Evolutionary conservation across 257 asterid genomes (phyloP).

Genomic region (Gardenia jasminoides): DNA sequence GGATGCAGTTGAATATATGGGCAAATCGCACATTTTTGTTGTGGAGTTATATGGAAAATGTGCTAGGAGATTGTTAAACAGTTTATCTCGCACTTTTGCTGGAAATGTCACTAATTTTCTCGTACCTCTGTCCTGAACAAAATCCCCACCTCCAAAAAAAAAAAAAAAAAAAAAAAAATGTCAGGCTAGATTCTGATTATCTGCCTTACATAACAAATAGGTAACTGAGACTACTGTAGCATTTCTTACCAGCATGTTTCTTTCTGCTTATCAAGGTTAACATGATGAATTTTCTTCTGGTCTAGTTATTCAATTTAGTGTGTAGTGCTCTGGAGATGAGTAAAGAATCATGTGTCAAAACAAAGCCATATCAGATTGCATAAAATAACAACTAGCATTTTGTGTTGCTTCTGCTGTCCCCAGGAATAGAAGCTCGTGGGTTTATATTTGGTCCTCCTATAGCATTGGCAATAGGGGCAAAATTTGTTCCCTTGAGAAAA

Average conservation of each 20-base stretch:
- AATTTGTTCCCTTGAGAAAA: slow-evolving; percentile 81
- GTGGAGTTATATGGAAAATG: not conserved
- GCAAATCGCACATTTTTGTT: slow-evolving; percentile 3
- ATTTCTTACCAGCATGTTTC: not conserved
- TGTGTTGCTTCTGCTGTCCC: slow-evolving; percentile 7
- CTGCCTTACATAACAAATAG: not conserved
- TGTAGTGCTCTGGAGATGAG: not conserved
- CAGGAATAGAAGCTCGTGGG: slow-evolving; percentile 88
- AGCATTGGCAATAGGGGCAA: slow-evolving; percentile 86
- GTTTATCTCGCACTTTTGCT: not conserved
- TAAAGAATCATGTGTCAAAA: not conserved
- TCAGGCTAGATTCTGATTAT: not conserved
- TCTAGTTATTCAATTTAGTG: not conserved
- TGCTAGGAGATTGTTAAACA: not conserved
- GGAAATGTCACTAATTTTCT: not conserved
- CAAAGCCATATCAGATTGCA: not conserved
- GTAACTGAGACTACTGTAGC: not conserved
- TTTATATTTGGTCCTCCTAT: slow-evolving; percentile 81
- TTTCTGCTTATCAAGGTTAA: not conserved
- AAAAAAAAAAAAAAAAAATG: no score
- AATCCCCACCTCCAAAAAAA: no score
- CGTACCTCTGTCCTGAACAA: not conserved
- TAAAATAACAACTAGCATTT: not conserved
- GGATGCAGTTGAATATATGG: not conserved
- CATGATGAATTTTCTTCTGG: not conserved